Evolutionary conservation across 805 yeast species (phyloP).

Genomic region (Barnettozyma siamensis): DNA sequence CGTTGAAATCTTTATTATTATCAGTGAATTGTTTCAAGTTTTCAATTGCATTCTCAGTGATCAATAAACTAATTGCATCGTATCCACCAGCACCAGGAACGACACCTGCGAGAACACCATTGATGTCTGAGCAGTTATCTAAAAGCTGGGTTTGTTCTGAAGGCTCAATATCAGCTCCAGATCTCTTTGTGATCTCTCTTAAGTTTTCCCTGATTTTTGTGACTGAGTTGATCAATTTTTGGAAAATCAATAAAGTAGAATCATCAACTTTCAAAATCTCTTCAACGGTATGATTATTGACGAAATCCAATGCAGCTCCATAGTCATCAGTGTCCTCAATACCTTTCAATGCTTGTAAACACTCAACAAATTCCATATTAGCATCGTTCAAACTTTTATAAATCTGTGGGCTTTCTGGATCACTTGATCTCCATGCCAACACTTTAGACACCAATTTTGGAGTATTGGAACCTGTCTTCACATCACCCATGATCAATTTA

Average conservation of each 20-base stretch:
- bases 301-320: conserved; percentile 17
- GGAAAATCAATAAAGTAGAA: conserved; percentile 22
- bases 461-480: conserved; percentile 88
- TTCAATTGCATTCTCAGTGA: conserved; percentile 39
- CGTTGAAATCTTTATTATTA: conserved; percentile 29
- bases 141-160: conserved; percentile 62
- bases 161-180: conserved; percentile 92
- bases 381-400: conserved; percentile 53
- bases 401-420: conserved; percentile 43
- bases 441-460: conserved; percentile 83
- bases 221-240: conserved; percentile 37
- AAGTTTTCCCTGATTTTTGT: conserved; percentile 49
- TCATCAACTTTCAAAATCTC: conserved; percentile 5
- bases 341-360: conserved; percentile 37
- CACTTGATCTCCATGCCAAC: conserved; percentile 55
- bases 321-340: conserved; percentile 33
- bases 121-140: conserved; percentile 47
- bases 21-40: conserved; percentile 27
- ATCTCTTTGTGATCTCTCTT: conserved; percentile 50
- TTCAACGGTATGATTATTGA: conserved; percentile 12
- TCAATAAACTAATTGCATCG: conserved; percentile 81
- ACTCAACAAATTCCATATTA: conserved; percentile 50
- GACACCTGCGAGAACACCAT: conserved; percentile 90
- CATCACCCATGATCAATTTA: conserved; percentile 85
- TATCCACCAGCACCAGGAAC: conserved; percentile 99